phyloP scores from a whole-genome alignment of 495 filamentous ascomycete genomes.

The Terfezia claveryi region DNA sequence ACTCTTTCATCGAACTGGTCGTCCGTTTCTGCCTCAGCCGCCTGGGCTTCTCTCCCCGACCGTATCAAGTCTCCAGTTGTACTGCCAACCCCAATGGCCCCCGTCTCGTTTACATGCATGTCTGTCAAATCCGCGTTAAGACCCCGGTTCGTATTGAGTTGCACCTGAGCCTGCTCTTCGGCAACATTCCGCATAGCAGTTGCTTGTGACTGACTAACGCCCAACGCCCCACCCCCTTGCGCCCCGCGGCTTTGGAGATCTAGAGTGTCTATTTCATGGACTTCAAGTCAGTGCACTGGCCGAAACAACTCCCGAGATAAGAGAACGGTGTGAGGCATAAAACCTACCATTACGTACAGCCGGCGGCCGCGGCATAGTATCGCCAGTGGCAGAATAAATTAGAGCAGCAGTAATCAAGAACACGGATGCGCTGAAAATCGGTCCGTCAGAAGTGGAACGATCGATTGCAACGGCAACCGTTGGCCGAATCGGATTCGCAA shows the following conservation, averaged over 20 bases:
- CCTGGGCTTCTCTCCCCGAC: slow-evolving; percentile 30
- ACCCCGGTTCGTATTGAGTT: slow-evolving; percentile 26
- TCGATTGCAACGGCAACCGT: too few relatives aligned
- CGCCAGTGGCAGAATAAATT: background rate
- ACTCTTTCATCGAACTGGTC: slow-evolving; percentile 83
- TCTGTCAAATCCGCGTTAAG: slow-evolving; percentile 29
- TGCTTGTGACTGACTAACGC: slow-evolving; percentile 59
- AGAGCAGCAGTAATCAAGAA: too few relatives aligned
- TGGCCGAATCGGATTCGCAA: too few relatives aligned
- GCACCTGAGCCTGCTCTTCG: slow-evolving; percentile 49
- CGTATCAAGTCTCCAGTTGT: slow-evolving; percentile 18
- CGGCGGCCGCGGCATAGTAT: background rate
- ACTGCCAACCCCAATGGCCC: slow-evolving; percentile 24
- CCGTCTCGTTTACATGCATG: slow-evolving; percentile 10
- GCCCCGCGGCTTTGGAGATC: slow-evolving; percentile 72
- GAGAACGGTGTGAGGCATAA: too few relatives aligned
- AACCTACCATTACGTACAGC: background rate
- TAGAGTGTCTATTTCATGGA: slow-evolving; percentile 48
- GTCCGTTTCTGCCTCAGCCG: slow-evolving; percentile 45
- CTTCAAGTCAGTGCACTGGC: background rate
- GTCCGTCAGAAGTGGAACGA: too few relatives aligned
- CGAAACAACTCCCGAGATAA: background rate
- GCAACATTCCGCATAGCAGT: slow-evolving; percentile 56
- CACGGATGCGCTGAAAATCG: too few relatives aligned
- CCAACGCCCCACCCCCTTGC: slow-evolving; percentile 31